These are phyloP conservation scores for Chenopodium suecicum DNA, from an alignment of 148 eudicot species.

Conservation along the genomic window DNA sequence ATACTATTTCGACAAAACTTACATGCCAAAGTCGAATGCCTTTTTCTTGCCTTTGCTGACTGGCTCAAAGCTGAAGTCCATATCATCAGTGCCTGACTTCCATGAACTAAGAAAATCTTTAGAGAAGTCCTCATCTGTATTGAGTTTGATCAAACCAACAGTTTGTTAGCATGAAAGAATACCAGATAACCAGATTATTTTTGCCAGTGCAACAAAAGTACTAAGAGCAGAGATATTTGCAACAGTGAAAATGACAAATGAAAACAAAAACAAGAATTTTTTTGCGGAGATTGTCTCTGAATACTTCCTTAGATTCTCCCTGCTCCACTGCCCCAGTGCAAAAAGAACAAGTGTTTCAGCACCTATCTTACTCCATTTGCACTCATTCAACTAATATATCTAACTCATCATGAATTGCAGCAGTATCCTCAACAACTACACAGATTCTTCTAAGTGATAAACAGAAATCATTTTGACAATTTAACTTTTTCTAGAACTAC, in stretches of 20 bases:
- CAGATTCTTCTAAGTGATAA: neutral
- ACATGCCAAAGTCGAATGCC: constrained; percentile 74
- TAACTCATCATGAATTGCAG: neutral
- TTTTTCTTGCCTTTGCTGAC: constrained; percentile 66
- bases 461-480: neutral
- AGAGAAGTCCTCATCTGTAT: constrained; percentile 70
- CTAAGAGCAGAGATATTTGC: neutral
- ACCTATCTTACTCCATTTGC: neutral
- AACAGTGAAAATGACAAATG: neutral
- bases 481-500: neutral
- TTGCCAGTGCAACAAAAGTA: neutral
- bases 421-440: neutral
- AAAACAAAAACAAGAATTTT: neutral
- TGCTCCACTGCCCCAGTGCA: neutral
- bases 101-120: constrained; percentile 77
- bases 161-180: neutral
- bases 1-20: constrained; percentile 34
- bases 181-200: neutral
- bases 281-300: neutral
- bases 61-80: constrained; percentile 77
- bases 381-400: neutral
- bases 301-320: neutral
- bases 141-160: neutral
- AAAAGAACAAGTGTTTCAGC: neutral
- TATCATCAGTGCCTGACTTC: constrained; percentile 63